A percentile compares a stretch with the other conserved stretches of the same genome.
phyloP scores from a whole-genome alignment of 1,284 basidiomycete species.

The Phylloboletellus chloephorus region DNA sequence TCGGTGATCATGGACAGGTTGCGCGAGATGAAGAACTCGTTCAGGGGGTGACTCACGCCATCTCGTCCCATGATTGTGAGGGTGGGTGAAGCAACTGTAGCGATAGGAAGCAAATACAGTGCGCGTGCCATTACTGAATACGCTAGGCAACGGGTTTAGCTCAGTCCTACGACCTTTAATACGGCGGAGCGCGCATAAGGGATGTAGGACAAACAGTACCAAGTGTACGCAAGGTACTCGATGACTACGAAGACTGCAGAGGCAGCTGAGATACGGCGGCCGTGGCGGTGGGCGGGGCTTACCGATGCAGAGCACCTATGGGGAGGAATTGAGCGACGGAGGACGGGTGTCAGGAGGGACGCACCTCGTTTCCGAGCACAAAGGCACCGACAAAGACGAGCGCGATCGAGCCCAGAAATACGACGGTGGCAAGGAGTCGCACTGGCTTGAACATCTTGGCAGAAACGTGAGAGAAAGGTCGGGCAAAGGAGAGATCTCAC shows the following conservation, averaged over 20 bases:
- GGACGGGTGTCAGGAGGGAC: constrained; percentile 26
- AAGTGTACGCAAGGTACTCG: constrained; percentile 80
- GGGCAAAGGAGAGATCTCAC: constrained; percentile 34
- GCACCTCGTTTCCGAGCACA: constrained; percentile 59
- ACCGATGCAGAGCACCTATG: constrained; percentile 46
- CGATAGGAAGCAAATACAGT: no score
- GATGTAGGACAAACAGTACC: constrained; percentile 82
- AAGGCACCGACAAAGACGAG: constrained; percentile 82
- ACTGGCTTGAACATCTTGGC: constrained; percentile 89
- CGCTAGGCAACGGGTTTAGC: no score
- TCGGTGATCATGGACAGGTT: constrained; percentile 67
- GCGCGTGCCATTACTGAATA: no score
- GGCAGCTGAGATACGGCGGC: constrained; percentile 5
- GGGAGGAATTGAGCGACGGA: constrained; percentile 13
- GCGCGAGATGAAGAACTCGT: constrained; percentile 81
- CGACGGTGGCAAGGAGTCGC: constrained; percentile 75
- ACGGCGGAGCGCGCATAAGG: constrained; percentile 79
- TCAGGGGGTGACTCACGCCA: constrained; percentile 57
- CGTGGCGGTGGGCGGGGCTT: constrained; percentile 19
- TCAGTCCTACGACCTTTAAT: constrained; percentile 58
- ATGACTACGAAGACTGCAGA: constrained; percentile 76
- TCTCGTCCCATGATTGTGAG: no score
- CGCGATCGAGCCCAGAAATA: constrained; percentile 73
- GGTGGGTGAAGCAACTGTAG: no score
- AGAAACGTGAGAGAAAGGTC: constrained; percentile 1